Conservation (phyloP, 768 basidiomycete species). For the Crucibulum laeve region DNA sequence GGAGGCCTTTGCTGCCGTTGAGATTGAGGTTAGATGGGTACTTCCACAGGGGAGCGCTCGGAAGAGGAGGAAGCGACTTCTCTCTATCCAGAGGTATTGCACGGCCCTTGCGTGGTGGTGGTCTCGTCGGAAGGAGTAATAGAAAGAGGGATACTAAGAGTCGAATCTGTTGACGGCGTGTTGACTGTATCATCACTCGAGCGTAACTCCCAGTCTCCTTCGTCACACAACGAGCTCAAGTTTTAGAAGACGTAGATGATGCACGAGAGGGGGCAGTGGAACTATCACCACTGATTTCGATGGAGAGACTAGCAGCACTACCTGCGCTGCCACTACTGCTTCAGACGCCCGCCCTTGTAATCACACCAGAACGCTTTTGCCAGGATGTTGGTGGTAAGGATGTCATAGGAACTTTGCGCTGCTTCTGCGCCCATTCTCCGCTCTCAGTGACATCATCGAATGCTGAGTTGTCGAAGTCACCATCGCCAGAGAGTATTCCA, state of each 20-base stretch:
- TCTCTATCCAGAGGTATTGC: conserved; percentile 20
- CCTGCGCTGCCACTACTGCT: conserved; percentile 4
- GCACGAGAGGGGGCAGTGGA: background rate
- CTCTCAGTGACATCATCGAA: conserved; percentile 7
- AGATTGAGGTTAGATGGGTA: conserved; percentile 3
- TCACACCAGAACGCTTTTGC: conserved; percentile 13
- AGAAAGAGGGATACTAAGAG: conserved; percentile 28
- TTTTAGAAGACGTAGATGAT: too few relatives aligned
- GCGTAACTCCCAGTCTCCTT: conserved; percentile 3
- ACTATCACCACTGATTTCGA: background rate
- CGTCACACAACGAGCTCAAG: conserved; percentile 4
- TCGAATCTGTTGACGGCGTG: conserved; percentile 29
- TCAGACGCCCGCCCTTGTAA: background rate
- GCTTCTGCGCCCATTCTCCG: background rate
- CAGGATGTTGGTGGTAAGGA: conserved; percentile 19
- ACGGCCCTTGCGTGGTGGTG: background rate
- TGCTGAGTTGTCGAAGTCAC: background rate
- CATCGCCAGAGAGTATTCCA: conserved; percentile 19
- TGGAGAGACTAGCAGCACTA: background rate
- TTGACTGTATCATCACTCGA: conserved; percentile 13
- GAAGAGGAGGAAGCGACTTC: conserved; percentile 32
- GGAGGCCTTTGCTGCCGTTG: conserved; percentile 10
- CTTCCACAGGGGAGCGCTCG: conserved; percentile 3
- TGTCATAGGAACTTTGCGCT: background rate
- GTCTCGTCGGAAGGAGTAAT: conserved; percentile 23